Conservation (phyloP, 2,329 filamentous ascomycete genomes). For the Neofusicoccum parvum region DNA sequence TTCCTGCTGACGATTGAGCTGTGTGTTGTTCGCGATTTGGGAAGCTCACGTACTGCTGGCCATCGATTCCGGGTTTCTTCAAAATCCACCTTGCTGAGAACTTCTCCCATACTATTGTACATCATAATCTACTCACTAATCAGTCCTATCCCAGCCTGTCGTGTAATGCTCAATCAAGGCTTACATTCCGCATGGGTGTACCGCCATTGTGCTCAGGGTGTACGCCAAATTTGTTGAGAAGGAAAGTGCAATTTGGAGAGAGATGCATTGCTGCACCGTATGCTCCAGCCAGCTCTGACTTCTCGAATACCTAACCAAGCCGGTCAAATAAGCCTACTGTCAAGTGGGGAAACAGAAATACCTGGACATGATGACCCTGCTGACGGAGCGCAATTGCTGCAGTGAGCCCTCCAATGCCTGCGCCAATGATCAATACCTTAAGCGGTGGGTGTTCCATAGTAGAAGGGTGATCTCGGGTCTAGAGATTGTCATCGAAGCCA, state of each 20-base stretch:
- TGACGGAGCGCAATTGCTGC: constrained; percentile 57
- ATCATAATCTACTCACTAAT: background rate
- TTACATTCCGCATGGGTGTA: background rate
- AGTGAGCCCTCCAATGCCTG: constrained; percentile 57
- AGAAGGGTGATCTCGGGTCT: no score
- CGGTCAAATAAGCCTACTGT: no score
- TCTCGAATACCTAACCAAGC: constrained; percentile 53
- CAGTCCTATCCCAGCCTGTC: background rate
- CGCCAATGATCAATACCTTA: constrained; percentile 43
- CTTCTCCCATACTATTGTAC: background rate
- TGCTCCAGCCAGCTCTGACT: constrained; percentile 59
- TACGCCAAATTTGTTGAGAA: constrained; percentile 53
- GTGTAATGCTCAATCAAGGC: no score
- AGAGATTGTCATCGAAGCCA: no score
- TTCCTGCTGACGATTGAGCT: background rate
- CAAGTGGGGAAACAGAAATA: background rate
- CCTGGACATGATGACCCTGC: constrained; percentile 51
- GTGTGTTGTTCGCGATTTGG: background rate
- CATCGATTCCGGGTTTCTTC: background rate
- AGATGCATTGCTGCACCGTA: constrained; percentile 64
- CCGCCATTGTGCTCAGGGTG: constrained; percentile 44
- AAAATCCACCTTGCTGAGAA: background rate
- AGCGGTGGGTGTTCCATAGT: background rate
- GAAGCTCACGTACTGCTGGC: background rate
- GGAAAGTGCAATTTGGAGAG: constrained; percentile 62